These are phyloP conservation scores for Saturnispora silvae DNA, from an alignment of 805 yeast genomes.

Conservation along the genomic window DNA sequence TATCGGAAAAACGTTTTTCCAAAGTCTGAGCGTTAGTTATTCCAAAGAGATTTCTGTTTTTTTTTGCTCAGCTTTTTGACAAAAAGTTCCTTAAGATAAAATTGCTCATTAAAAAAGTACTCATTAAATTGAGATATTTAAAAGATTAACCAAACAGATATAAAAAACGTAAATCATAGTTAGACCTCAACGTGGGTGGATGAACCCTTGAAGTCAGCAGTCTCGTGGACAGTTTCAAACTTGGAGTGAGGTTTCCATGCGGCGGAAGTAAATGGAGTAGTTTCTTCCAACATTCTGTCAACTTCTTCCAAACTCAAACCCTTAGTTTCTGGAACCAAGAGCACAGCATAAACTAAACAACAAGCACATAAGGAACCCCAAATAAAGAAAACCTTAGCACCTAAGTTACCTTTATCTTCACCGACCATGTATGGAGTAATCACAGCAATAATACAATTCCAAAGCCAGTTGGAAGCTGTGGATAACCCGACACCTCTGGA, in stretches of 20 bases:
- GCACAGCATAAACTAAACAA: slow-evolving; percentile 56
- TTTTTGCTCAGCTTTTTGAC: no score
- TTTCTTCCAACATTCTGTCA: slow-evolving; percentile 35
- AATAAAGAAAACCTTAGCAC: slow-evolving; percentile 55
- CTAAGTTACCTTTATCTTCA: slow-evolving; percentile 47
- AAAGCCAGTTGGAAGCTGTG: slow-evolving; percentile 71
- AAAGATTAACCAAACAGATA: background rate
- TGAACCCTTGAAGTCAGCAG: background rate
- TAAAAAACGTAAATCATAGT: background rate
- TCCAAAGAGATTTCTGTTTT: no score
- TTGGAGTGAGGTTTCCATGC: slow-evolving; percentile 24
- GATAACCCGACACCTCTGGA: slow-evolving; percentile 61
- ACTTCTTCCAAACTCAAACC: slow-evolving; percentile 77
- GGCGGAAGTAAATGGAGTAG: slow-evolving; percentile 25
- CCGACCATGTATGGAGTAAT: slow-evolving; percentile 65
- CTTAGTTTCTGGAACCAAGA: slow-evolving; percentile 67
- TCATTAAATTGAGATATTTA: no score
- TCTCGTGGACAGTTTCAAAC: background rate
- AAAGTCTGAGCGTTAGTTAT: no score
- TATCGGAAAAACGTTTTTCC: no score
- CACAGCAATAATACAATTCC: slow-evolving; percentile 63
- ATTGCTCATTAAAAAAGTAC: no score
- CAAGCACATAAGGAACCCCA: slow-evolving; percentile 43
- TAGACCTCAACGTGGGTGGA: slow-evolving; percentile 4
- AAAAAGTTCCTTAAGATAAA: no score